These are phyloP conservation scores for Orobanche coerulescens DNA, from an alignment of 257 asterid genomes.

Conservation along the genomic window DNA sequence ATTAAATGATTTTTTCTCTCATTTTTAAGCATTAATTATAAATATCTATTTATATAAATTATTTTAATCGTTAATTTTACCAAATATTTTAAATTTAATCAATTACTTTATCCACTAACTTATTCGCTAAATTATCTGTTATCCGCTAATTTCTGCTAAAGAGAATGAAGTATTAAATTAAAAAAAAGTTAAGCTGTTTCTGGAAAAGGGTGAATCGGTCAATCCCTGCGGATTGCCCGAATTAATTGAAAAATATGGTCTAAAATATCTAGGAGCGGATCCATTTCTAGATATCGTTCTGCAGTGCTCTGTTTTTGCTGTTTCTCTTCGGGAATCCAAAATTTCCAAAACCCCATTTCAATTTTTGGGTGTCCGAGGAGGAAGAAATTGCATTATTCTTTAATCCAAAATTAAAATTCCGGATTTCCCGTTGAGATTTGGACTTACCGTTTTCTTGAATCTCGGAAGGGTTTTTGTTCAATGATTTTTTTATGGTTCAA, in stretches of 20 bases:
- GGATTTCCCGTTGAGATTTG: slow-evolving; percentile 11
- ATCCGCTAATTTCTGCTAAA: too few relatives aligned
- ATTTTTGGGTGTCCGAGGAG: slow-evolving; percentile 3
- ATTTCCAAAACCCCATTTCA: background rate
- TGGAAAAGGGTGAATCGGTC: slow-evolving; percentile 11
- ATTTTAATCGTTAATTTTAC: too few relatives aligned
- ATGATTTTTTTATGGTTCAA: slow-evolving; percentile 29
- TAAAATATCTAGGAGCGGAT: slow-evolving; percentile 31
- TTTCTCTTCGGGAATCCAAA: slow-evolving; percentile 8
- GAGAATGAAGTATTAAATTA: too few relatives aligned
- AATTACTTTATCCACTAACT: too few relatives aligned
- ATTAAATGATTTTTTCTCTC: too few relatives aligned
- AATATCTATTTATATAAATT: too few relatives aligned
- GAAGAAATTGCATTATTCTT: background rate
- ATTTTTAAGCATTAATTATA: too few relatives aligned
- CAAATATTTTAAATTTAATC: too few relatives aligned
- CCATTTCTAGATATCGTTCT: slow-evolving; percentile 14
- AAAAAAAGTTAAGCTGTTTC: background rate
- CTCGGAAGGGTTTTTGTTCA: slow-evolving; percentile 5
- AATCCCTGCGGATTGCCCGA: background rate
- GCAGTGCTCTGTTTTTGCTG: slow-evolving; percentile 9
- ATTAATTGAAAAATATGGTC: slow-evolving; percentile 11
- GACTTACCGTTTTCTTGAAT: slow-evolving; percentile 15
- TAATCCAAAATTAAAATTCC: slow-evolving; percentile 9
- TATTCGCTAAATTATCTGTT: too few relatives aligned